A percentile compares a stretch with the other conserved stretches of the same genome.
Evolutionary conservation across 2,329 filamentous ascomycete genomes (phyloP).

Genomic region (Metarhizium humberi): DNA sequence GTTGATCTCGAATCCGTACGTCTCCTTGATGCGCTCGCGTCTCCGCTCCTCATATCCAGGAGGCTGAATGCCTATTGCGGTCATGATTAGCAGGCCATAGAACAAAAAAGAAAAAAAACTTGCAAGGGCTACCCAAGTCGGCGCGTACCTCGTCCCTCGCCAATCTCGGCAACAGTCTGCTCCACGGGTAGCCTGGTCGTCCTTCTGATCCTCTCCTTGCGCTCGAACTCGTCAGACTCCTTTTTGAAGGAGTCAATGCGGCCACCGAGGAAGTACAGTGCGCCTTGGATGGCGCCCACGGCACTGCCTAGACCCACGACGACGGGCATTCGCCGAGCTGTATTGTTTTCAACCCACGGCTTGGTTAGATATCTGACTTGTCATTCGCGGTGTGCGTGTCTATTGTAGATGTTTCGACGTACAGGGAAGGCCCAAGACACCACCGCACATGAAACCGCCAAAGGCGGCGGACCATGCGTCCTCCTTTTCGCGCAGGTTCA

Average conservation of each 20-base stretch:
- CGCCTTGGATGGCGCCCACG: constrained; percentile 48
- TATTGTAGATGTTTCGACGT: constrained; percentile 20
- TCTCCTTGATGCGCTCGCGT: constrained; percentile 70
- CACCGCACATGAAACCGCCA: constrained; percentile 68
- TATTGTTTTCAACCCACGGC: not conserved
- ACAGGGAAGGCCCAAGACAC: constrained; percentile 66
- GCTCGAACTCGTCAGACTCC: constrained; percentile 61
- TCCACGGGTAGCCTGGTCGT: constrained; percentile 65
- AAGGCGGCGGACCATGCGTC: constrained; percentile 67
- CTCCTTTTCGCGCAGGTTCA: constrained; percentile 79
- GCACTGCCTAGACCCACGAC: constrained; percentile 57
- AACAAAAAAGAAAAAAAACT: no score
- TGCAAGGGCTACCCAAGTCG: not conserved
- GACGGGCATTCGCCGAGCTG: constrained; percentile 50
- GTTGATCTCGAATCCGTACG: constrained; percentile 79
- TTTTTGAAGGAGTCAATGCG: constrained; percentile 42
- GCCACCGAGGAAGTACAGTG: constrained; percentile 61
- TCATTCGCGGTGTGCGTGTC: no score
- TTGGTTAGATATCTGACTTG: not conserved
- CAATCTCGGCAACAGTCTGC: constrained; percentile 72
- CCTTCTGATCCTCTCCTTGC: constrained; percentile 65
- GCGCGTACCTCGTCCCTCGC: constrained; percentile 73
- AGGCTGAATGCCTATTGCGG: constrained; percentile 58
- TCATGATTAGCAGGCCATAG: not conserved
- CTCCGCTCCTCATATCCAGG: constrained; percentile 81